Percentiles rank a stretch among this genome's conserved stretches.
Evolutionary conservation across 2,329 filamentous ascomycete genomes (phyloP).

Genomic region (Biscogniauxia sp.): DNA sequence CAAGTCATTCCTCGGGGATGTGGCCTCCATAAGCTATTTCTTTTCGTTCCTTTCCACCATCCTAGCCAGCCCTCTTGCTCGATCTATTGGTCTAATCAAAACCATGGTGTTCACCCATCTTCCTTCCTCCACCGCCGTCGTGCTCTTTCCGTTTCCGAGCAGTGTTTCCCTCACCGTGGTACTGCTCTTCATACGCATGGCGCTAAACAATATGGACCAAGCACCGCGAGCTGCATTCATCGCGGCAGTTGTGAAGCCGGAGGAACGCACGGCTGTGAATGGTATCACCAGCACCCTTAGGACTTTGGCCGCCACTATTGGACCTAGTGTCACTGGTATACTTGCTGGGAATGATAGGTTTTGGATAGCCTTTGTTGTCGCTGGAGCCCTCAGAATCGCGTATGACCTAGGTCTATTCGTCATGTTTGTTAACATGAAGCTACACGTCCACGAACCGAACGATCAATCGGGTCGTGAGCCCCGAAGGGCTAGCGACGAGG

Average conservation of each 20-base stretch:
- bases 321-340: constrained; percentile 54
- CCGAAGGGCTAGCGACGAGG: constrained; percentile 17
- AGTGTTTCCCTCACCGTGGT: constrained; percentile 50
- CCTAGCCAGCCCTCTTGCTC: constrained; percentile 56
- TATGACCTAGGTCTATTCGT: constrained; percentile 60
- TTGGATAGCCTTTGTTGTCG: constrained; percentile 61
- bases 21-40: constrained; percentile 54
- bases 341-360: constrained; percentile 52
- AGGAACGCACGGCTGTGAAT: constrained; percentile 68
- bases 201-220: constrained; percentile 69
- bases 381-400: constrained; percentile 49
- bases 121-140: constrained; percentile 59
- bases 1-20: constrained; percentile 59
- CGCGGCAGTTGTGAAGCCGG: constrained; percentile 61
- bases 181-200: constrained; percentile 57
- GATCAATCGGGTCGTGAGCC: constrained; percentile 6
- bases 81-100: constrained; percentile 59
- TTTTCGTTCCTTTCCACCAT: constrained; percentile 52
- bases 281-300: constrained; percentile 62
- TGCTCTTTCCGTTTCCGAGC: constrained; percentile 57
- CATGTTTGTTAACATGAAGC: constrained; percentile 57
- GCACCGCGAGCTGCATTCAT: constrained; percentile 65
- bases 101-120: constrained; percentile 64
- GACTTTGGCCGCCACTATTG: constrained; percentile 55
- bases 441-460: constrained; percentile 43